Evolutionary conservation across 495 filamentous ascomycete species (phyloP).

Genomic region (Penicillium longicatenatum): DNA sequence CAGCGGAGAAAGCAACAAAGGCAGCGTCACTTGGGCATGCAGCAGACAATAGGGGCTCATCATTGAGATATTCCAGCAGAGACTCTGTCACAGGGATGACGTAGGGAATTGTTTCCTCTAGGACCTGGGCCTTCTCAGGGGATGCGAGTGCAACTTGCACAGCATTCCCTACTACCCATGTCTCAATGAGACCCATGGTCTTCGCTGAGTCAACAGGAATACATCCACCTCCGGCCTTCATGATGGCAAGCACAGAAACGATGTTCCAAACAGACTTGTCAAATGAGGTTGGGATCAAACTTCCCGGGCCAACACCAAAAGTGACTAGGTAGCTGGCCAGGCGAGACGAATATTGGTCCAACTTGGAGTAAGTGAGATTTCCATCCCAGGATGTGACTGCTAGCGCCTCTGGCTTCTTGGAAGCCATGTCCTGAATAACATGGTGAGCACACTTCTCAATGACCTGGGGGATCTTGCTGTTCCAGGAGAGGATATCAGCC

Average conservation of each 20-base stretch:
- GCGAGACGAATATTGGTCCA: constrained; percentile 47
- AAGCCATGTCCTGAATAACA: constrained; percentile 40
- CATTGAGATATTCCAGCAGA: constrained; percentile 40
- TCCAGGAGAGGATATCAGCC: constrained; percentile 47
- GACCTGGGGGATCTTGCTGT: constrained; percentile 36
- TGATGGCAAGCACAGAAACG: constrained; percentile 42
- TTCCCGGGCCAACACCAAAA: constrained; percentile 42
- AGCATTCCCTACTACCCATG: constrained; percentile 40
- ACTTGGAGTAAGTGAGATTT: constrained; percentile 49
- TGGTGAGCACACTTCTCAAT: constrained; percentile 47
- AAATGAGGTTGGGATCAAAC: constrained; percentile 40
- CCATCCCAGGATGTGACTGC: constrained; percentile 55
- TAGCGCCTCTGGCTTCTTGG: constrained; percentile 34
- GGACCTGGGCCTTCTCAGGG: constrained; percentile 35
- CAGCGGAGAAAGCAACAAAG: constrained; percentile 61
- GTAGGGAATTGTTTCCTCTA: constrained; percentile 40
- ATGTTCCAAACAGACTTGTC: constrained; percentile 44
- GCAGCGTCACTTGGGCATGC: constrained; percentile 30
- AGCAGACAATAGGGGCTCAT: constrained; percentile 13
- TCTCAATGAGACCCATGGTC: constrained; percentile 30
- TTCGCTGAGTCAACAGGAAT: constrained; percentile 37
- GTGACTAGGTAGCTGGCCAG: constrained; percentile 46
- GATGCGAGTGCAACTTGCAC: constrained; percentile 49
- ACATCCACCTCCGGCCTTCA: constrained; percentile 49
- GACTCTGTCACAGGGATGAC: constrained; percentile 42